These are phyloP conservation scores for Cymbopogon flexuosus DNA, from an alignment of 202 grass and related monocot species.

Conservation along the genomic window DNA sequence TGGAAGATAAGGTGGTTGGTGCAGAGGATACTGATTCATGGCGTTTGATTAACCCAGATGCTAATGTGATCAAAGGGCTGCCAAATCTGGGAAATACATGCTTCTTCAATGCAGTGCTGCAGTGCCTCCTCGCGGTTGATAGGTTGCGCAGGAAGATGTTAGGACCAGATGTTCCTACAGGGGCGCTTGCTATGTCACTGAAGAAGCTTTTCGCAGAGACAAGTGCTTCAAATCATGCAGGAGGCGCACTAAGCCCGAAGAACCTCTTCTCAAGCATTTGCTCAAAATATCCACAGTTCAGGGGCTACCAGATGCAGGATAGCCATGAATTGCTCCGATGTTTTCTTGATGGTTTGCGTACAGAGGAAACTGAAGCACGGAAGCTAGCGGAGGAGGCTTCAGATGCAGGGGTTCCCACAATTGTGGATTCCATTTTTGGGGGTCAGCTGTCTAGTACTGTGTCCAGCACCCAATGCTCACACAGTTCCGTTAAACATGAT, in stretches of 20 bases:
- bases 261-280: constrained; percentile 81
- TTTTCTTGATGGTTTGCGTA: constrained; percentile 79
- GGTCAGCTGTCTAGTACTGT: constrained; percentile 79
- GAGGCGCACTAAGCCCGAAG: constrained; percentile 67
- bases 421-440: constrained; percentile 73
- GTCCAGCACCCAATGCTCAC: constrained; percentile 69
- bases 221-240: constrained; percentile 52
- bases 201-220: constrained; percentile 84
- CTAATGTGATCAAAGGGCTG: constrained; percentile 61
- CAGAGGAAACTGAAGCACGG: constrained; percentile 57
- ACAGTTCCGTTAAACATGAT: constrained; percentile 75
- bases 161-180: constrained; percentile 41
- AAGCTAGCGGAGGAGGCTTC: constrained; percentile 45
- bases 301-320: constrained; percentile 89
- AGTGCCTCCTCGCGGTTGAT: constrained; percentile 73
- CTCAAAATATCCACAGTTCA: constrained; percentile 72
- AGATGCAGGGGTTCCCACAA: constrained; percentile 35
- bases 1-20: constrained; percentile 23
- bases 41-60: constrained; percentile 20
- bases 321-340: constrained; percentile 92
- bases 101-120: constrained; percentile 91
- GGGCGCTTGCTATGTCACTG: constrained; percentile 63
- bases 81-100: constrained; percentile 94
- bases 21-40: background rate
- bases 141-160: constrained; percentile 54